Percentiles rank a stretch among this genome's conserved stretches.
These are phyloP conservation scores for Apiotrichum sp. DNA, from an alignment of 1,284 basidiomycete species.

Conservation along the genomic window DNA sequence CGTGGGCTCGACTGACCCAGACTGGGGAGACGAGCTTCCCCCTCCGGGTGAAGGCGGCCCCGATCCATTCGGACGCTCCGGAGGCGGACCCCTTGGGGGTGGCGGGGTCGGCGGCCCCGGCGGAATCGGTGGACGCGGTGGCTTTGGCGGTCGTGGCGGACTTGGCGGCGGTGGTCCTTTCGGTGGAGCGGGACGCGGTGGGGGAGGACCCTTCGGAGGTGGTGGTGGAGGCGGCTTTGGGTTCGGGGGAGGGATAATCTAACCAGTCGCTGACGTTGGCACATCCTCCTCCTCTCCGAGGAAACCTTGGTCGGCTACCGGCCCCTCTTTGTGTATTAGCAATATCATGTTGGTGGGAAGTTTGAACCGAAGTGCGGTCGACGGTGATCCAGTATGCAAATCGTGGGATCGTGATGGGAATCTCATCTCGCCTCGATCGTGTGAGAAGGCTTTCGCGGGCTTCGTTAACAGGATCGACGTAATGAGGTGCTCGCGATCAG, in stretches of 20 bases:
- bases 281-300: too few species aligned
- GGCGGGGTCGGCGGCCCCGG: constrained; percentile 13
- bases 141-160: not conserved
- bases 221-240: constrained; percentile 15
- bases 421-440: too few species aligned
- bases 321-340: too few species aligned
- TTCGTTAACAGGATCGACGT: too few species aligned
- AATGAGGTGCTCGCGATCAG: too few species aligned
- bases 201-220: constrained; percentile 16
- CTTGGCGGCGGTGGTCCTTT: constrained; percentile 2
- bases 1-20: constrained; percentile 34
- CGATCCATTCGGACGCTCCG: constrained; percentile 24
- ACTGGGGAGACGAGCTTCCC: constrained; percentile 43
- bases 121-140: constrained; percentile 18
- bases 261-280: not conserved
- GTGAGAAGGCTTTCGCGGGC: too few species aligned
- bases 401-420: too few species aligned
- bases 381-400: too few species aligned
- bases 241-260: constrained; percentile 18
- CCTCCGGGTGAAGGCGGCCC: constrained; percentile 46
- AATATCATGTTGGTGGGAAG: too few species aligned
- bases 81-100: constrained; percentile 3
- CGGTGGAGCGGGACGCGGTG: constrained; percentile 5
- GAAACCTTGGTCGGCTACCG: too few species aligned
- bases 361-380: too few species aligned